Evolutionary conservation across 2,329 filamentous ascomycete genomes (phyloP), one percentile per base, ranked within the genome.

Genomic region (Lachnellula suecica): DNA sequence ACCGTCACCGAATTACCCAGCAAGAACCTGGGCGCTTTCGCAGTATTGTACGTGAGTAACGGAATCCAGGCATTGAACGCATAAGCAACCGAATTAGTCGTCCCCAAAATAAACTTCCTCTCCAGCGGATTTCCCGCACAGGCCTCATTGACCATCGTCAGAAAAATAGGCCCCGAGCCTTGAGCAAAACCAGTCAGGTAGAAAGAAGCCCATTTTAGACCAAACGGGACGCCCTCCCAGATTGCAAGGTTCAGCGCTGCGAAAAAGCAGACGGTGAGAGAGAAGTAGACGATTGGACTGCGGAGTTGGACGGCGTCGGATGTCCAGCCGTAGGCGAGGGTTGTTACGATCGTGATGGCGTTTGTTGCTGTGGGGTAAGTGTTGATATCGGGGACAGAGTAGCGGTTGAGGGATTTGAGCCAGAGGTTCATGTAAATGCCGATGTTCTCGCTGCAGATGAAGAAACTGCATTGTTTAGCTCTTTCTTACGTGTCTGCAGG

Each of bases 341-440:
- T 66, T 2, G 60, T 63, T 1, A 66, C 45, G 22, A 64, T 64
- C 2, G 61, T 62, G 13, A 64, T 45, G 3, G 64, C 64, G 29
- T 63, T 64, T n/a, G 52, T 62, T 4, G 58, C 62, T 0, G 65
- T 67, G 0, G 64, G 64, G 24, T 64, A 66, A 1, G 51, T 58
- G 54, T 70, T 69, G 41, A 70, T 67, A 15, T 69, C 52, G 0
- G 65, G 53, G 2, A 66, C 57, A 1, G 65, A 58, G 37, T 66
- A 70, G 5, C 55, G 60, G 22, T 53, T 37, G n/a, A 55, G 27
- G 27, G 40, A 49, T 29, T 61, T 61, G 5, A 61, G 44, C 57
- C 57, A 61, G 8, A 61, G 51, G 41, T 61, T 63, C 63, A 67
- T 66, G 24, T 66, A 64, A 10, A 46, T 24, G 20, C 63, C 64